Evolutionary conservation across 176 grass and related monocot genomes (phyloP).

Genomic region (Lolium multiflorum): DNA sequence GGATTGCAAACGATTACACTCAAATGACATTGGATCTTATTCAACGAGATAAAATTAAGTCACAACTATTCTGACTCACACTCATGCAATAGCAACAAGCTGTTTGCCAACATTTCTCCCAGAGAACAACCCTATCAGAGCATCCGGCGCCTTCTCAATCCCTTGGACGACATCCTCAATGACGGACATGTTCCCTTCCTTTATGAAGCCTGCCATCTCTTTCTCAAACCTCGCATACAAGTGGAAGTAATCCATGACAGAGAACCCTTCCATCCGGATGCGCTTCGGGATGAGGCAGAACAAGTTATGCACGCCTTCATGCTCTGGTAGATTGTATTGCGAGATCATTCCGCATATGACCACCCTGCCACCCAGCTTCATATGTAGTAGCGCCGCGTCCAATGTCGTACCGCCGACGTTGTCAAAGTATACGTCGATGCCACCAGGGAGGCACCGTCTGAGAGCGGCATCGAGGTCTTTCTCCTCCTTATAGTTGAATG

Average conservation of each 20-base stretch:
- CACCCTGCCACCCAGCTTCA: conserved; percentile 34
- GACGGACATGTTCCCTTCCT: conserved; percentile 46
- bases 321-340: conserved; percentile 55
- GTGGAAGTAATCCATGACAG: conserved; percentile 4
- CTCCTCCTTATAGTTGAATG: background rate
- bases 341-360: conserved; percentile 47
- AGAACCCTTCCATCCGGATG: conserved; percentile 53
- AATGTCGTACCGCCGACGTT: conserved; percentile 38
- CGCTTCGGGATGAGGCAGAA: conserved; percentile 36
- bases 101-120: conserved; percentile 72
- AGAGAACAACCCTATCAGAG: conserved; percentile 54
- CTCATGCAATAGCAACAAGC: conserved; percentile 40
- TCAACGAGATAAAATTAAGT: background rate
- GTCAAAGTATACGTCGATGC: conserved; percentile 60
- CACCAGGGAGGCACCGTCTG: background rate
- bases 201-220: conserved; percentile 40
- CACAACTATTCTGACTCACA: background rate
- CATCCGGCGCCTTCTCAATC: conserved; percentile 55
- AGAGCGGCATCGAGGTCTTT: background rate
- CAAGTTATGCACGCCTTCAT: conserved; percentile 52
- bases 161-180: conserved; percentile 62
- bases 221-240: conserved; percentile 51
- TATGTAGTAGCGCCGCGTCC: conserved; percentile 4
- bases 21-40: background rate
- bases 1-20: background rate